Percentiles rank a stretch among this genome's conserved stretches.
phyloP scores from a whole-genome alignment of 176 grass and related monocot species.

The Puccinellia tenuiflora region DNA sequence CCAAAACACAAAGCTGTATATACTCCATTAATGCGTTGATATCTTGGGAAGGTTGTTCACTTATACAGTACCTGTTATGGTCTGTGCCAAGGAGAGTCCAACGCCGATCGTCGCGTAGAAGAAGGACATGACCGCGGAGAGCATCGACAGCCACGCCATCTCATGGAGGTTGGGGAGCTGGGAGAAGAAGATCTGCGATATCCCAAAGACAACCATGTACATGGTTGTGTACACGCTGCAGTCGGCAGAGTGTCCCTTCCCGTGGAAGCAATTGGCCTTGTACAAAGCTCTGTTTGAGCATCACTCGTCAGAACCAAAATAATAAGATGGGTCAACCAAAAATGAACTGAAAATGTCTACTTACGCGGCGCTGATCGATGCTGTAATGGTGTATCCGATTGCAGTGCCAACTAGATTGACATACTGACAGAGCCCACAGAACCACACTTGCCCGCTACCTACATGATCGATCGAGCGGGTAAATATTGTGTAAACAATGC shows the following conservation, averaged over 20 bases:
- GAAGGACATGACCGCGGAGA: conserved; percentile 32
- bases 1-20: neutral
- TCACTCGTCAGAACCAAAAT: neutral
- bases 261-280: conserved; percentile 37
- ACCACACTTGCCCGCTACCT: neutral
- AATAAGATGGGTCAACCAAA: neutral
- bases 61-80: conserved; percentile 19
- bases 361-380: conserved; percentile 44
- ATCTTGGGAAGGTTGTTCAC: neutral
- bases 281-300: conserved; percentile 22
- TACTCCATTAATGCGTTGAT: neutral
- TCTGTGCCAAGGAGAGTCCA: conserved; percentile 33
- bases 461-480: neutral
- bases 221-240: conserved; percentile 22
- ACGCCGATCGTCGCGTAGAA: conserved; percentile 22
- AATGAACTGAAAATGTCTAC: neutral
- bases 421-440: conserved; percentile 35
- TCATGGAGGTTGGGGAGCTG: conserved; percentile 35
- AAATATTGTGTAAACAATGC: neutral
- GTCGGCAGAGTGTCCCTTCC: conserved; percentile 12
- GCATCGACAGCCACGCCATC: conserved; percentile 36
- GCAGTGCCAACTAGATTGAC: conserved; percentile 21
- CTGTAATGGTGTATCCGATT: conserved; percentile 46
- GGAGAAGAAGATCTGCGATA: conserved; percentile 23
- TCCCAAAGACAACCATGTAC: conserved; percentile 34